Conservation (phyloP, 257 asterid genomes). For the Euphrasia confusa region DNA sequence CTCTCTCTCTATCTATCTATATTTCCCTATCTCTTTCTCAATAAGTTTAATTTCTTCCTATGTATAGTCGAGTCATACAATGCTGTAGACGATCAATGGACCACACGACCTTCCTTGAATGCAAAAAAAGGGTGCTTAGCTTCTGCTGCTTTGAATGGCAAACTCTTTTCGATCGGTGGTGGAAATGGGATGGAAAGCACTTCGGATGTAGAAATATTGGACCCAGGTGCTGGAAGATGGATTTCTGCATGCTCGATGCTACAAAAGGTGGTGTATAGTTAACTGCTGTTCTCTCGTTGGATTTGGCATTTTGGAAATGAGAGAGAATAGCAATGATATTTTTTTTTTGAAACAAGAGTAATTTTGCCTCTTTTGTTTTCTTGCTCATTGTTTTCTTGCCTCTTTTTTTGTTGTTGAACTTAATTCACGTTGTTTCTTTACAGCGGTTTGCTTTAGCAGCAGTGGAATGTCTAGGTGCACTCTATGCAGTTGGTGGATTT, state of each 20-base stretch:
- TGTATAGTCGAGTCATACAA: conserved; percentile 70
- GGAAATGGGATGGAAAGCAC: conserved; percentile 49
- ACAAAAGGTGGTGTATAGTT: conserved; percentile 40
- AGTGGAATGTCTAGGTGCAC: conserved; percentile 53
- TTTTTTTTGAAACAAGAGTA: too few species aligned
- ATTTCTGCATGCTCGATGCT: conserved; percentile 57
- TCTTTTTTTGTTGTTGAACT: neutral
- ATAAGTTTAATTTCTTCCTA: neutral
- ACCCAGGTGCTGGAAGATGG: conserved; percentile 59
- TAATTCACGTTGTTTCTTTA: neutral
- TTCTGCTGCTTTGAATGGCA: conserved; percentile 50
- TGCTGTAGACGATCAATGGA: conserved; percentile 48
- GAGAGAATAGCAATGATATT: too few species aligned
- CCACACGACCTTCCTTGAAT: conserved; percentile 40
- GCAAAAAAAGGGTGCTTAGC: conserved; percentile 52
- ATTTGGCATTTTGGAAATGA: neutral
- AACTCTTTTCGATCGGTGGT: conserved; percentile 70
- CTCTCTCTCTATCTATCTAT: neutral
- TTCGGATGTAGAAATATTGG: conserved; percentile 64
- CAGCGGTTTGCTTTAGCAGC: conserved; percentile 72
- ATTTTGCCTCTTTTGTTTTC: neutral
- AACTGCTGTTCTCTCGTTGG: neutral
- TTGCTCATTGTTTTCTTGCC: neutral
- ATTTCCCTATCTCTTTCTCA: conserved; percentile 8
- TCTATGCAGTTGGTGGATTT: conserved; percentile 72